Base-by-base conservation (phyloP, 495 filamentous ascomycete genomes). In the Gamarada debralockiae region DNA sequence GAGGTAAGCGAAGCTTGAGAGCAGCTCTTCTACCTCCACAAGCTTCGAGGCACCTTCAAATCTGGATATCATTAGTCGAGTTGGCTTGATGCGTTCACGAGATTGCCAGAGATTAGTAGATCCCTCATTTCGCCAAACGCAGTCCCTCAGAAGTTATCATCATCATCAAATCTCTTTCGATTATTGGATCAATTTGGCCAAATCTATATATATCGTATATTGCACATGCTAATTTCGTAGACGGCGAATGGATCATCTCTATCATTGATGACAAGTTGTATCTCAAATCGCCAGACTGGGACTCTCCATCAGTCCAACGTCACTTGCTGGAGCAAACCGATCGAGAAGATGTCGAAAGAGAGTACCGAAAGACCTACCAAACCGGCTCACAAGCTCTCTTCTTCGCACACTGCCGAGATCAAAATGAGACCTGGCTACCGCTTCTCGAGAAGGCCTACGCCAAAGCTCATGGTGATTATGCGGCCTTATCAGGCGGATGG, bases 361-460 rank as follows among this genome's bases (percentile, higher is more conserved):
- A 87, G 52, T 92, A 92, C 49, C 79, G 84, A 29, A 79, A 78
- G 48, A 78, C 77, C 1, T 88, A 84, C 66, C 90, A 95, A 65
- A 85, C 79, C 24, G 72, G 71, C 36, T 91, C 86, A 4, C 76
- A 82, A 18, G 87, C 91, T 0, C 65, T 97, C 5, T 91, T 88
- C 58, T 96, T 95, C 70, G 89, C 90, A 1, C 87, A 90, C 59
- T 96, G 91, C 66, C 79, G 81, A 57, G 81, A 91, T 61, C 75
- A 81, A 21, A 92, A 95, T 62, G 92, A 97, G 71, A 97, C 90
- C 0, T 97, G 92, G 92, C 73, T 97, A 22, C 92, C 92, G 1
- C 70, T 97, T 41, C 78, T 97, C 3, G 92, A 97, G 63, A 97
- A 97, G 67, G 92, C 92, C 0, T 97, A 93, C 68, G 92, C 92